Evolutionary conservation across 306 rosid genomes (phyloP), one percentile per base, ranked within the genome.

Genomic region (Gleditsia sinensis): DNA sequence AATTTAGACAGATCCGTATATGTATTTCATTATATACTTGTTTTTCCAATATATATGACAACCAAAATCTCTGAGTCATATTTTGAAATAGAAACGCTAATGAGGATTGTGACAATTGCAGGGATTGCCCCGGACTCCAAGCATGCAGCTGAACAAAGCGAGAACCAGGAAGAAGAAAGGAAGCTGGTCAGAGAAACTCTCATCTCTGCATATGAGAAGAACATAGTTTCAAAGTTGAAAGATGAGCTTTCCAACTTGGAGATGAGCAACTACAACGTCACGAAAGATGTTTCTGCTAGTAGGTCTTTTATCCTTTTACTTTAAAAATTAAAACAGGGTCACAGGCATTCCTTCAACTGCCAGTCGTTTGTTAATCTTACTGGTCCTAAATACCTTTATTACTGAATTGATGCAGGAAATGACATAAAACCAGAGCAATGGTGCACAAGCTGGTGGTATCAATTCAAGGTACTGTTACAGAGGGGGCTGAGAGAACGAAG

Each of bases 401-500:
- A 17, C 43, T 21, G 9, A 21, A 23, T 39, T 65, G 64, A 23
- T 76, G 82, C 81, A 86, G 94, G 77, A 70, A 59, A 67, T 75
- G 73, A 71, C 45, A 28, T 59, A 6, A 54, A 72, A 59, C 23
- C 73, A 19, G 91, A 87, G 48, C 78, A 84, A 50, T 92, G 97
- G 97, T 75, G 90, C 75, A 91, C 88, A 24, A 86, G 90, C 78
- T 92, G 97, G 97, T 90, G 94, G 97, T 84, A 92, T 76, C 96
- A 92, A 69, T 88, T 92, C 82, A 88, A 69, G 69, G 97, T 92
- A 55, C 77, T 92, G 25, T 65, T 89, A 30, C 90, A 90, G 32
- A 86, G 97, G 55, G 97, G 97, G 12, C 54, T 89, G 13, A 86
- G 82, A 69, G 96, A 89, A 72, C 45, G 96, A 77, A 82, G 96